These are phyloP conservation scores for Magnusiomyces sp. DNA, from an alignment of 1,139 yeast species.

Conservation along the genomic window DNA sequence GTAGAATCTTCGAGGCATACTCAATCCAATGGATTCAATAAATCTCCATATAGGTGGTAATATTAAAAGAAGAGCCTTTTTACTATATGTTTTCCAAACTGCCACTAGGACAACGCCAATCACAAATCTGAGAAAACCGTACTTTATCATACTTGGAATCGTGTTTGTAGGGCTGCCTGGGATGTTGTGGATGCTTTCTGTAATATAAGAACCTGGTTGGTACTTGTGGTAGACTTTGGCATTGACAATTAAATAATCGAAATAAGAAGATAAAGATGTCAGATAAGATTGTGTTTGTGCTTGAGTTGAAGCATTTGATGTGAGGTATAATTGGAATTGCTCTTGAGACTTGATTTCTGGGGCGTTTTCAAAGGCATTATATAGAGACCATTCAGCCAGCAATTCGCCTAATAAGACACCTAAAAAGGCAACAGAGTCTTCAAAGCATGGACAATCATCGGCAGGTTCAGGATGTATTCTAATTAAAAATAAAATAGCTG, in stretches of 20 bases:
- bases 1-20: constrained; percentile 35
- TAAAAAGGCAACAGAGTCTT: constrained; percentile 86
- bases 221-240: too few species aligned
- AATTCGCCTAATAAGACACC: constrained; percentile 81
- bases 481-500: constrained; percentile 38
- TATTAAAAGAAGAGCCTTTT: constrained; percentile 34
- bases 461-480: constrained; percentile 77
- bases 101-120: constrained; percentile 56
- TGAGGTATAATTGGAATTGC: too few species aligned
- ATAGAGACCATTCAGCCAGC: constrained; percentile 43
- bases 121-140: constrained; percentile 35
- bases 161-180: constrained; percentile 1
- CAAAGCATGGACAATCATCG: constrained; percentile 94
- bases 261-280: too few species aligned
- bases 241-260: too few species aligned
- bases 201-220: too few species aligned
- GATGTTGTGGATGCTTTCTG: too few species aligned
- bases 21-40: constrained; percentile 30
- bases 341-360: too few species aligned
- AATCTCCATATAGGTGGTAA: constrained; percentile 35
- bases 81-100: constrained; percentile 44
- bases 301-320: too few species aligned
- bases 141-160: constrained; percentile 1
- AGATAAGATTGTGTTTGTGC: too few species aligned
- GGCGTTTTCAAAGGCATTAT: not conserved